Evolutionary conservation across 2,329 filamentous ascomycete species (phyloP), one percentile per base, ranked within the genome.

Genomic region (Hypoxylon sp.): DNA sequence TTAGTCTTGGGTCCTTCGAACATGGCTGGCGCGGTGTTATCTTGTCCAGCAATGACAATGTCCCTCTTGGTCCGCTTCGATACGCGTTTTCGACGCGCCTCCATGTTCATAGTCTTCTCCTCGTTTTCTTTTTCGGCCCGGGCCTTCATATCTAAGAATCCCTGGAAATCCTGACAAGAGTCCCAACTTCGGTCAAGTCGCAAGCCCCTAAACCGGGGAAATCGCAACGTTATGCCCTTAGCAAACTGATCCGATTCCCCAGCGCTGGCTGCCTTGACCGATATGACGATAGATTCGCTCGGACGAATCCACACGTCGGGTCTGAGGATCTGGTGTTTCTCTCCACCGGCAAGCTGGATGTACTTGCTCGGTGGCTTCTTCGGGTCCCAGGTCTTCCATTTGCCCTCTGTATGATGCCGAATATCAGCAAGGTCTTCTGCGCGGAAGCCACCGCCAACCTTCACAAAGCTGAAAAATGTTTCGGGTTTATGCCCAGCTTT

Each of bases 221-320:
- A 99, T 0, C 96, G 90, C 42, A 99, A 82, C 0, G 96, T 98
- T 67, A 91, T 83, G 0, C 88, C 88, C 15, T 88, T 88, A 6
- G 91, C 90, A 77, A 98, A 98, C 65, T 92, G 89, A 57, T 94
- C 92, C 0, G 92, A 95, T 0, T 84, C 81, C 0, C 87, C 88
- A 0, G 97, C 88, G 19, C 90, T 93, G 0, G 95, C 91, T 2
- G 94, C 96, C 80, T 98, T 99, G 68, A 96, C 92, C 48, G 92
- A 91, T 0, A 99, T 74, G 0, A 99, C 93, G 15, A 99, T 80
- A 0, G 94, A 98, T 67, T 98, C 93, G 57, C 88, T 89, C 0
- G 96, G 94, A 35, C 91, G 90, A 75, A 99, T 98, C 94, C 94
- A 99, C 58, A 94, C 88, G 75, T 99, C 95, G 0, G 96, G 96